Conservation (phyloP, 768 basidiomycete genomes). For the Tricholoma bakamatsutake region DNA sequence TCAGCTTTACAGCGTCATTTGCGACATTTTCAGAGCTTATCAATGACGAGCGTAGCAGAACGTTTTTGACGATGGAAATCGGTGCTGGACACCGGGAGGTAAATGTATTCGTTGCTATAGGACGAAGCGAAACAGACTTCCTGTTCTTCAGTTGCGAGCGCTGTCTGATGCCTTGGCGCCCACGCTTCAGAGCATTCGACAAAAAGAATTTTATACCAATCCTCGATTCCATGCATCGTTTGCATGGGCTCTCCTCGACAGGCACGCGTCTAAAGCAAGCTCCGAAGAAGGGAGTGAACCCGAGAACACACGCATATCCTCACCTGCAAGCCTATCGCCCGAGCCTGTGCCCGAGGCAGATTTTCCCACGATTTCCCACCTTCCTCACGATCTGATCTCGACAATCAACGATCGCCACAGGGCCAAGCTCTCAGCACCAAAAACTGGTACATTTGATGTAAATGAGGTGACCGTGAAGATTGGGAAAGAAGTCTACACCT, state of each 20-base stretch:
- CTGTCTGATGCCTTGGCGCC: conserved; percentile 56
- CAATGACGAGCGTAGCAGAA: conserved; percentile 78
- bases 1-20: conserved; percentile 71
- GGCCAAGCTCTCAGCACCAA: conserved; percentile 33
- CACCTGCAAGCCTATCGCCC: conserved; percentile 8
- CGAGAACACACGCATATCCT: conserved; percentile 4
- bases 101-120: conserved; percentile 3
- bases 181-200: conserved; percentile 52
- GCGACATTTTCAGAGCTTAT: conserved; percentile 60
- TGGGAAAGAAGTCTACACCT: conserved; percentile 57
- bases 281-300: neutral
- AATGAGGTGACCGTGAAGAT: conserved; percentile 59
- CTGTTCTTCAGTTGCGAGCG: conserved; percentile 44
- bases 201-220: conserved; percentile 72
- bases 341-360: conserved; percentile 9
- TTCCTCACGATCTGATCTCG: conserved; percentile 44
- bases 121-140: neutral
- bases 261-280: neutral
- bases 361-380: conserved; percentile 44
- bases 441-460: conserved; percentile 46
- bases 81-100: conserved; percentile 84
- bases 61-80: conserved; percentile 76
- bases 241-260: conserved; percentile 74
- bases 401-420: conserved; percentile 45
- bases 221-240: conserved; percentile 89